phyloP scores from a whole-genome alignment of 176 grass and related monocot genomes.

The Oryza longistaminata region DNA sequence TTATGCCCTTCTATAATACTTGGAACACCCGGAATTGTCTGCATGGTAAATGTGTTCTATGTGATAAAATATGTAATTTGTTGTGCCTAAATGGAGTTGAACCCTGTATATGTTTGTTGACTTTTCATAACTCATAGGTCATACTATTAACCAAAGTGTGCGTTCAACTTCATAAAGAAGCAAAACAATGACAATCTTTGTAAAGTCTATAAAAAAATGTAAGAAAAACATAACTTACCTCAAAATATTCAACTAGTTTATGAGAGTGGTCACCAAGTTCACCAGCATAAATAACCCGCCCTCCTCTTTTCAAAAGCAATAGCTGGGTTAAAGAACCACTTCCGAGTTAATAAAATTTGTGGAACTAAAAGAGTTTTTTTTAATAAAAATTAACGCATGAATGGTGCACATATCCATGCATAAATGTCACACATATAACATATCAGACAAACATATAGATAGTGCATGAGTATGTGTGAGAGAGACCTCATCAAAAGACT shows the following conservation, averaged over 20 bases:
- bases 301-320: slow-evolving; percentile 85
- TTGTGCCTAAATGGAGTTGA: not conserved
- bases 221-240: slow-evolving; percentile 35
- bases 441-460: too few species aligned
- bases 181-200: not conserved
- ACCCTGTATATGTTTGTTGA: not conserved
- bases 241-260: slow-evolving; percentile 83
- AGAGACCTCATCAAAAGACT: slow-evolving; percentile 87
- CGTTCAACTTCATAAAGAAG: too few species aligned
- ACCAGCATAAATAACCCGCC: slow-evolving; percentile 80
- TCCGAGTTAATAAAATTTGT: not conserved
- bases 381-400: not conserved
- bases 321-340: slow-evolving; percentile 47
- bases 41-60: slow-evolving; percentile 4
- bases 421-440: too few species aligned
- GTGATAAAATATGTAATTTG: not conserved
- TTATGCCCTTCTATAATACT: slow-evolving; percentile 74
- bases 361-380: not conserved
- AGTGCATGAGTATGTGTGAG: not conserved
- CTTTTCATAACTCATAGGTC: not conserved
- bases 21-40: slow-evolving; percentile 67
- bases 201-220: not conserved
- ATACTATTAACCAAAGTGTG: not conserved
- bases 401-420: too few species aligned
- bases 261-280: slow-evolving; percentile 72